Evolutionary conservation across 495 filamentous ascomycete species (phyloP).

Genomic region (Apiosordaria backusii): DNA sequence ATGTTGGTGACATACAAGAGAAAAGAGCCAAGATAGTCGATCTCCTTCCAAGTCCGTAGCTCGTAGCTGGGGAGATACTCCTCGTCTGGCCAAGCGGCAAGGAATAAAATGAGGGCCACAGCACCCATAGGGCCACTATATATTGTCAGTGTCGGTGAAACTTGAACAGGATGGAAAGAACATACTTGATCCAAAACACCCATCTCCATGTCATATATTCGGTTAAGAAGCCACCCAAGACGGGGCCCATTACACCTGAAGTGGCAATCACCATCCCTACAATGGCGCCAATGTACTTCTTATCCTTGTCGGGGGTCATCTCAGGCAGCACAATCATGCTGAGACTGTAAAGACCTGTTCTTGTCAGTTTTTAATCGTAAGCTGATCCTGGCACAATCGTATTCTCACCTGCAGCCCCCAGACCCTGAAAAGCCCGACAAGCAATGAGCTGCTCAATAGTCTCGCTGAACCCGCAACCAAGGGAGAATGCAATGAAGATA

Average conservation of each 20-base stretch:
- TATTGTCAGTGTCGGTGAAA: conserved; percentile 20
- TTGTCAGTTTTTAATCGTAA: not conserved
- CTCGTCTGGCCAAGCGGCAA: conserved; percentile 43
- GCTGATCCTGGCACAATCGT: not conserved
- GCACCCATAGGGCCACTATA: conserved; percentile 47
- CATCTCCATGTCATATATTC: conserved; percentile 61
- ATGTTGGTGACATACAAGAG: conserved; percentile 36
- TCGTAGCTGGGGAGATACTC: conserved; percentile 32
- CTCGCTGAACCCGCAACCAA: conserved; percentile 48
- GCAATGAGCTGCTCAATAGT: conserved; percentile 46
- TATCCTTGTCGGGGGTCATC: conserved; percentile 39
- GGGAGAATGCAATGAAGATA: conserved; percentile 54
- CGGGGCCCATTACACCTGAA: conserved; percentile 50
- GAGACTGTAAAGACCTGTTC: conserved; percentile 41
- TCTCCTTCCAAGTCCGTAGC: conserved; percentile 39
- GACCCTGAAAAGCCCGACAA: conserved; percentile 42
- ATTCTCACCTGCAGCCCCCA: conserved; percentile 25
- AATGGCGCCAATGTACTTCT: conserved; percentile 35
- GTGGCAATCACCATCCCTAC: conserved; percentile 32
- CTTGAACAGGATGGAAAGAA: not conserved
- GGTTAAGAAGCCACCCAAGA: conserved; percentile 62
- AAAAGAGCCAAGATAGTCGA: conserved; percentile 55
- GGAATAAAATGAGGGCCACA: conserved; percentile 45
- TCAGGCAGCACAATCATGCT: conserved; percentile 52
- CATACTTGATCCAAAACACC: conserved; percentile 65